Percentiles rank a stretch among this genome's conserved stretches.
Evolutionary conservation across 1,139 yeast species (phyloP).

Genomic region (Citeromyces siamensis): DNA sequence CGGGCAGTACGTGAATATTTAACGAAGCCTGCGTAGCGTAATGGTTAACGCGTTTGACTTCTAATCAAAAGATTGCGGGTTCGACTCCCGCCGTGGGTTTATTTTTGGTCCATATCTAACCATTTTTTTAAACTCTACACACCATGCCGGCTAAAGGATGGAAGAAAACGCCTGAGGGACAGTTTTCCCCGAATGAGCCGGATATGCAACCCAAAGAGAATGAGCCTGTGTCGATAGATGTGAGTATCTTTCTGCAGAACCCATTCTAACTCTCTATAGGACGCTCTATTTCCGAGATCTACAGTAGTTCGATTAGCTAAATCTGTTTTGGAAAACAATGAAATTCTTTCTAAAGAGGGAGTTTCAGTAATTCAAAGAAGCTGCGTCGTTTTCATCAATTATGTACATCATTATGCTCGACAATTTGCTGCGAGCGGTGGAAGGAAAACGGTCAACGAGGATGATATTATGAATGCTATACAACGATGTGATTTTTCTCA

Average conservation of each 20-base stretch:
- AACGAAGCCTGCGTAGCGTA: slow-evolving; percentile 5
- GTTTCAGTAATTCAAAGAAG: slow-evolving; percentile 55
- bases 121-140: neutral
- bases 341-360: slow-evolving; percentile 48
- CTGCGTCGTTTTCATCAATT: slow-evolving; percentile 64
- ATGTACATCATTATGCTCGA: slow-evolving; percentile 51
- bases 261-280: slow-evolving; percentile 6
- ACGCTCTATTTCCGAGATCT: slow-evolving; percentile 53
- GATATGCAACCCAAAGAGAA: slow-evolving; percentile 32
- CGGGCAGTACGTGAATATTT: neutral
- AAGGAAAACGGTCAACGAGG: slow-evolving; percentile 52
- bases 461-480: slow-evolving; percentile 50
- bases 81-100: slow-evolving; percentile 6
- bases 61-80: slow-evolving; percentile 5
- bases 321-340: slow-evolving; percentile 19
- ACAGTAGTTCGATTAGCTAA: slow-evolving; percentile 51
- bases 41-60: slow-evolving; percentile 6
- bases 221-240: slow-evolving; percentile 54
- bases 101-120: neutral
- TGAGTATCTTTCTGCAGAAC: slow-evolving; percentile 6
- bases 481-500: slow-evolving; percentile 42
- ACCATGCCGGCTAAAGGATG: slow-evolving; percentile 9
- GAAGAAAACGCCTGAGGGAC: slow-evolving; percentile 7
- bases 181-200: slow-evolving; percentile 7
- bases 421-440: slow-evolving; percentile 35